These are phyloP conservation scores for Escovopsis sp. DNA, from an alignment of 2,329 filamentous ascomycete species.

Conservation along the genomic window DNA sequence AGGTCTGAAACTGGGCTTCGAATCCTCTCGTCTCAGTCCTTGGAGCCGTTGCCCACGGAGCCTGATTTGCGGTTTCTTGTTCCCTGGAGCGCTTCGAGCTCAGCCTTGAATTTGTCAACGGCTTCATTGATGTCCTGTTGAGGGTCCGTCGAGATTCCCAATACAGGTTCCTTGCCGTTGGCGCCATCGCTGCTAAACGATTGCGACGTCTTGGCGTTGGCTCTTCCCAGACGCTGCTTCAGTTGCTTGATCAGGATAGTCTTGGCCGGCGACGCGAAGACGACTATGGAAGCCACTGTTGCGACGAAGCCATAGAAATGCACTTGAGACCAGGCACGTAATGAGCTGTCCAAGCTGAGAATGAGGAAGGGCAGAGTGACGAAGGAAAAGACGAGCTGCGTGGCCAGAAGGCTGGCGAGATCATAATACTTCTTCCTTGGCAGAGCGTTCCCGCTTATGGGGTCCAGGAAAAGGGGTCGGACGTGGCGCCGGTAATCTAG, in stretches of 20 bases:
- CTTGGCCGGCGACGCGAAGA: constrained; percentile 74
- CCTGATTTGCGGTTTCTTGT: constrained; percentile 7
- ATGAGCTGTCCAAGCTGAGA: constrained; percentile 54
- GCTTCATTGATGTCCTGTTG: constrained; percentile 64
- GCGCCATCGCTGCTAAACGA: constrained; percentile 44
- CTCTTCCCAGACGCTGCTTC: constrained; percentile 39
- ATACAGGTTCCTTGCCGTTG: constrained; percentile 42
- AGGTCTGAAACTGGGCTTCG: neutral
- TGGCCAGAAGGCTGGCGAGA: constrained; percentile 55
- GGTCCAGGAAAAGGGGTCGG: constrained; percentile 82
- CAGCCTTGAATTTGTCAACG: constrained; percentile 55
- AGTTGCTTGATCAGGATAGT: constrained; percentile 38
- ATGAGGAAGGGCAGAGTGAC: constrained; percentile 73
- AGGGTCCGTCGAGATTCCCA: constrained; percentile 69
- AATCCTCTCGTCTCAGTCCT: neutral
- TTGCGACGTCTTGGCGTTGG: constrained; percentile 30
- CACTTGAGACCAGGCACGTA: constrained; percentile 67
- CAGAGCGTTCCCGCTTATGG: constrained; percentile 53
- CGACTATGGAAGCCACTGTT: constrained; percentile 47
- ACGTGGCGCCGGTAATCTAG: constrained; percentile 77
- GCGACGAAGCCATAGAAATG: constrained; percentile 76
- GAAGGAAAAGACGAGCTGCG: constrained; percentile 75
- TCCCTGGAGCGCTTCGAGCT: constrained; percentile 32
- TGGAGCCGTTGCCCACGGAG: neutral
- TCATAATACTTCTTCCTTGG: constrained; percentile 79